Base-by-base conservation (phyloP, 495 filamentous ascomycete species). In the Neohortaea acidophila region DNA sequence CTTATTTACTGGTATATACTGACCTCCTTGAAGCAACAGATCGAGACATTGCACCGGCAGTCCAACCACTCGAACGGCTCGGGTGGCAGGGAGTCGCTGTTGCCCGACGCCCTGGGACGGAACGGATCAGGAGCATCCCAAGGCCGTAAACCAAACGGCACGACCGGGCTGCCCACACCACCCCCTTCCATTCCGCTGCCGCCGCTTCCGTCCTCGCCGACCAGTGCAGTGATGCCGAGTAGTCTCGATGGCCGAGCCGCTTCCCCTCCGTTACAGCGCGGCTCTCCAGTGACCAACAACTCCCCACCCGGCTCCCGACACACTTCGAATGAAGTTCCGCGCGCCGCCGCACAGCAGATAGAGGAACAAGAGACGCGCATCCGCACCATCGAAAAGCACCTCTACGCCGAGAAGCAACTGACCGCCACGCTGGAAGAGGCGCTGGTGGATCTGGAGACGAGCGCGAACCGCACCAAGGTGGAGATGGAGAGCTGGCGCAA, bases 311-410 rank as follows among this genome's bases (percentile, higher is more conserved):
- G 63, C 33, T 61, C 59, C 1, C 76, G 83, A 5, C 84, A 84
- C 39, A 66, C 74, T 12, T 84, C 79, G 64, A 91, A 87, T 49
- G 86, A 94, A 49, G 67, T 87, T 40, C 25, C n/a, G 13, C 34
- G 27, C 9, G 74, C 72, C 34, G 65, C 67, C 33, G 65, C 67
- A 21, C 81, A 84, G 45, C 72, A 81, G 34, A 75, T 82, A 52
- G 87, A 96, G 48, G 89, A 97, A 46, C 84, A 93, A 54, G 91
- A 96, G 57, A 77, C 80, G 26, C 87, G 84, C 33, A 91, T 97
- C 53, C 77, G 79, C 32, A 87, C 85, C 18, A 93, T 97, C 46
- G 89, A 96, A 65, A 94, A 94, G 65, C 85, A 96, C 54, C 72
- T 97, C 21, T 79, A 78, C 44, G 86, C 91, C 19, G 89, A 97